These are phyloP conservation scores for Phaeolepiota aurea DNA, from an alignment of 768 basidiomycete genomes.

Conservation along the genomic window DNA sequence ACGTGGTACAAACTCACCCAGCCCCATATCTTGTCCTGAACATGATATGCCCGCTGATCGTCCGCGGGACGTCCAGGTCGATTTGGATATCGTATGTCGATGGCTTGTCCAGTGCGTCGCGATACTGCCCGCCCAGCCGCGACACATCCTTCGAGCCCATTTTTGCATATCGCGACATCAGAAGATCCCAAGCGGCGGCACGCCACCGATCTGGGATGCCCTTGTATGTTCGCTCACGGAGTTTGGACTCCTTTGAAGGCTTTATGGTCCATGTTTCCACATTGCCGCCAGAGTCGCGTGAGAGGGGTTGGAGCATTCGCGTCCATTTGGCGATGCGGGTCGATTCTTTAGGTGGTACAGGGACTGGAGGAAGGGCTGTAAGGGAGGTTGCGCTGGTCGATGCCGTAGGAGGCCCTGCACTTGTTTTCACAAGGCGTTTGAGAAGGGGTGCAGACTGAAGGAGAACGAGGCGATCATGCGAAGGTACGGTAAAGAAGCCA, in stretches of 20 bases:
- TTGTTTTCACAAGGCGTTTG: conserved; percentile 44
- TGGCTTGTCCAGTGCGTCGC: conserved; percentile 64
- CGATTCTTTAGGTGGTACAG: conserved; percentile 52
- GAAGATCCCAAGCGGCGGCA: conserved; percentile 81
- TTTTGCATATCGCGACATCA: conserved; percentile 51
- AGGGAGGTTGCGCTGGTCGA: conserved; percentile 38
- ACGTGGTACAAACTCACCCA: conserved; percentile 51
- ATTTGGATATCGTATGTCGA: conserved; percentile 94
- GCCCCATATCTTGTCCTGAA: conserved; percentile 94
- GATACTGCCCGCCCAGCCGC: conserved; percentile 40
- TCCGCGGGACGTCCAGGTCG: conserved; percentile 94
- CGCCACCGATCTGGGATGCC: conserved; percentile 97
- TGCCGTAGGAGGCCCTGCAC: conserved; percentile 36
- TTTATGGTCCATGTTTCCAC: conserved; percentile 65
- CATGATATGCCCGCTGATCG: conserved; percentile 90
- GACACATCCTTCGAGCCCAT: conserved; percentile 36
- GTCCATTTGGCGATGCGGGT: conserved; percentile 87
- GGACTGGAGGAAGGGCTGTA: conserved; percentile 37
- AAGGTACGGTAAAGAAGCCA: conserved; percentile 78
- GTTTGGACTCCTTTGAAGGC: conserved; percentile 55
- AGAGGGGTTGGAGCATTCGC: conserved; percentile 72
- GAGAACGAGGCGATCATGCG: conserved; percentile 78
- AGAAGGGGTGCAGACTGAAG: conserved; percentile 54
- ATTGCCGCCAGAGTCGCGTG: conserved; percentile 73
- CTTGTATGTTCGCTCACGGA: conserved; percentile 78